Base-by-base conservation (phyloP, 495 filamentous ascomycete species). In the Elaphomyces granulatus region DNA sequence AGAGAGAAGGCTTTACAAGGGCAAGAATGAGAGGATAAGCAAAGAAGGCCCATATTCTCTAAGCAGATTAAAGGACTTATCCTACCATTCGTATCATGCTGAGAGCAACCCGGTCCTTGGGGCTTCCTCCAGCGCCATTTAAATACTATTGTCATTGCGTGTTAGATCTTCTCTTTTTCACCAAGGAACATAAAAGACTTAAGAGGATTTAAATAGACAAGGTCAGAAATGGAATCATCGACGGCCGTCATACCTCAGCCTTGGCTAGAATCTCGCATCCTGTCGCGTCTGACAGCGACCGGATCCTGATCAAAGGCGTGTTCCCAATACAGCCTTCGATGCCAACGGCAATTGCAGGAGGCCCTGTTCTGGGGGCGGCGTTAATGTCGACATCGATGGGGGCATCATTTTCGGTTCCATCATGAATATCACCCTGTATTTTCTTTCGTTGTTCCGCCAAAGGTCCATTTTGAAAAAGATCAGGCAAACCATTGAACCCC, bases 281-380 rank as follows among this genome's bases (percentile, higher is more conserved):
- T 1, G 90, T 95, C n/a, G 78, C 87, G 15, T 86, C 81, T 2
- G 82, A 92, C 21, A 99, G 70, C 34, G 79, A 83, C 52, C 80
- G 85, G 58, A 99, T 87, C 34, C 75, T 72, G 47, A 99, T 71
- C 1, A 99, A 66, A 2, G 87, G 92, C 6, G 90, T 99, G 56
- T 93, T 85, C 37, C 90, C 92, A 50, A 99, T 94, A 50, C 78
- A 83, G 28, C 83, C 86, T 58, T 94, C 85, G 43, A 99, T 81
- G 1, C 88, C 92, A 30, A 83, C 75, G 6, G 60, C 59, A 32
- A 68, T 68, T 4, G 52, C 47, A 2, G 65, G 61, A 17, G 63
- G 62, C 2, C 63, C 60, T 40, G 53, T 19, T 34, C 58, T 28
- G 6, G 23, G 49, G n/a, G 59, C 53, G 23, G 44, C 33, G n/a